A percentile compares a stretch with the other conserved stretches of the same genome.
Evolutionary conservation across 257 asterid species (phyloP).

Genomic region (Plantago major): DNA sequence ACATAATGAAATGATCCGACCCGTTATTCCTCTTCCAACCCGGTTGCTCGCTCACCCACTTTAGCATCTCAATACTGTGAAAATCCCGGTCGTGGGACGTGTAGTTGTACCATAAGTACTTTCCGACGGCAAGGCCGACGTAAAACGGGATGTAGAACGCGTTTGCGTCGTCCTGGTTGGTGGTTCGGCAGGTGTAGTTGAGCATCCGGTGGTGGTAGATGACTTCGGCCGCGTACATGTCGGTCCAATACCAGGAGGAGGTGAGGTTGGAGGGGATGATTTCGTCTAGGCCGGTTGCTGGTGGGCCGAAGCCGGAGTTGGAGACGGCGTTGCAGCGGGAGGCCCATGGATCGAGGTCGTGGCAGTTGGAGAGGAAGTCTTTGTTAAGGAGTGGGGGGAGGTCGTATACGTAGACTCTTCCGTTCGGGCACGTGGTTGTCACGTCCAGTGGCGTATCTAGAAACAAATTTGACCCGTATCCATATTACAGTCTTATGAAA

Average conservation of each 20-base stretch:
- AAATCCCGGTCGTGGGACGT: slow-evolving; percentile 46
- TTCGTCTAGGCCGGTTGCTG: slow-evolving; percentile 32
- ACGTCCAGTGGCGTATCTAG: too few relatives aligned
- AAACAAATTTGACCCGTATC: too few relatives aligned
- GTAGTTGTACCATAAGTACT: slow-evolving; percentile 46
- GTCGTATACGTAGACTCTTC: slow-evolving; percentile 44
- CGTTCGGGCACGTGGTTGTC: slow-evolving; percentile 25
- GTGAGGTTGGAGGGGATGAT: slow-evolving; percentile 31
- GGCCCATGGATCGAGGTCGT: slow-evolving; percentile 51
- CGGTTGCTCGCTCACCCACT: slow-evolving; percentile 42
- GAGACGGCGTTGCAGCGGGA: slow-evolving; percentile 49
- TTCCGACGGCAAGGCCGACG: slow-evolving; percentile 60
- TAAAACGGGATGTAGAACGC: slow-evolving; percentile 61
- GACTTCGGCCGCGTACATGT: slow-evolving; percentile 56
- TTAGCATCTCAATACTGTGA: slow-evolving; percentile 35
- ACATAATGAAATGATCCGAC: slow-evolving; percentile 51
- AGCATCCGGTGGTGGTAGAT: slow-evolving; percentile 42
- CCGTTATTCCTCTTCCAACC: slow-evolving; percentile 44
- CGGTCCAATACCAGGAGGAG: slow-evolving; percentile 63
- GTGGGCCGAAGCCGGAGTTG: slow-evolving; percentile 56
- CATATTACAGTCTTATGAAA: too few relatives aligned
- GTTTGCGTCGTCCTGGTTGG: slow-evolving; percentile 25
- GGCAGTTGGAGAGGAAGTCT: slow-evolving; percentile 43
- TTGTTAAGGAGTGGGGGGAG: slow-evolving; percentile 40
- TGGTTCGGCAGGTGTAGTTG: slow-evolving; percentile 33